phyloP scores from a whole-genome alignment of 257 asterid genomes.

The Solanum infundibuliforme region DNA sequence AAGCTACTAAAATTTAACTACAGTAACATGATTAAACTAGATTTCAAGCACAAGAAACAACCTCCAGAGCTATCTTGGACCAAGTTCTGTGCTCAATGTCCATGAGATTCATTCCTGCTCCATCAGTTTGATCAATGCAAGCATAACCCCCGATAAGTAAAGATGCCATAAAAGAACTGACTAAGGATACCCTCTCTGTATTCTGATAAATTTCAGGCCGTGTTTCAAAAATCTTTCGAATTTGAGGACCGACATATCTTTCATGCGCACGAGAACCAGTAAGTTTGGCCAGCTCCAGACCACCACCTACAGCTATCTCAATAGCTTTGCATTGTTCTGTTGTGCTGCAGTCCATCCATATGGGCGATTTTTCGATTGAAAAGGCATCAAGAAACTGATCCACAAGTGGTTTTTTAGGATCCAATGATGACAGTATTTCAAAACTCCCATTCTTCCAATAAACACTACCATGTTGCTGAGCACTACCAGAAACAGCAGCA shows the following conservation, averaged over 20 bases:
- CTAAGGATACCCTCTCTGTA: constrained; percentile 81
- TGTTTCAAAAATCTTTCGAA: constrained; percentile 60
- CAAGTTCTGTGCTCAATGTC: constrained; percentile 66
- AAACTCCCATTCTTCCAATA: constrained; percentile 74
- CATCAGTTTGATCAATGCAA: constrained; percentile 87
- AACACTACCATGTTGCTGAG: constrained; percentile 96
- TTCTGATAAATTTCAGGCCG: constrained; percentile 46
- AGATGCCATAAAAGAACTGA: constrained; percentile 92
- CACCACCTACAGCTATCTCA: constrained; percentile 77
- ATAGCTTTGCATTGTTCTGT: constrained; percentile 70
- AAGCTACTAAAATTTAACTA: not conserved
- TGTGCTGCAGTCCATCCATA: constrained; percentile 96
- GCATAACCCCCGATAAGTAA: constrained; percentile 69
- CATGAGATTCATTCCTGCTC: constrained; percentile 99
- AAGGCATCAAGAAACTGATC: constrained; percentile 64
- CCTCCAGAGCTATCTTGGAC: constrained; percentile 66
- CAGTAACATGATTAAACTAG: not conserved
- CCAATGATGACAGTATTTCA: constrained; percentile 38
- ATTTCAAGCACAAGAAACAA: constrained; percentile 9
- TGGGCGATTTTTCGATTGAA: constrained; percentile 69
- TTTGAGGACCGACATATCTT: constrained; percentile 88
- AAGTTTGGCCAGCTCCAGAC: constrained; percentile 56
- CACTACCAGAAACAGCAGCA: constrained; percentile 86
- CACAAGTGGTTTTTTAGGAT: constrained; percentile 30
- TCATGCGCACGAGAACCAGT: constrained; percentile 88